Evolutionary conservation across 495 filamentous ascomycete species (phyloP).

Genomic region (Tuber borchii): DNA sequence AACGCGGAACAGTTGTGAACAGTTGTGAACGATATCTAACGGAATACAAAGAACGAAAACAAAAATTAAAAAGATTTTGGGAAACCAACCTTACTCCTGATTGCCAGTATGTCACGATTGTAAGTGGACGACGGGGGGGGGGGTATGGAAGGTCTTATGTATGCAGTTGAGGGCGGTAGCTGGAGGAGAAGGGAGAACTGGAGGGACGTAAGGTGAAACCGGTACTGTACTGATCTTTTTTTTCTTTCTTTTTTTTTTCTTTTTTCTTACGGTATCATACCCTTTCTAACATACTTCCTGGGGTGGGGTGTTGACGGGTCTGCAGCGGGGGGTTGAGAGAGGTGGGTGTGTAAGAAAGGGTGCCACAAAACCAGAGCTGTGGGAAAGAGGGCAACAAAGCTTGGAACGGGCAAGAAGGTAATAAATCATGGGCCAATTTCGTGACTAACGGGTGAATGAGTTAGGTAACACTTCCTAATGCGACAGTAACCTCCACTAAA

Average conservation of each 20-base stretch:
- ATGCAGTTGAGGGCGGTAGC: background rate
- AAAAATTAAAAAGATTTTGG: background rate
- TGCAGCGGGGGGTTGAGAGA: background rate
- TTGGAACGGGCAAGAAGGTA: background rate
- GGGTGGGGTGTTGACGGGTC: background rate
- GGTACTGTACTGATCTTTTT: background rate
- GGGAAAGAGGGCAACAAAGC: background rate
- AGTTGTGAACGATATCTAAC: background rate
- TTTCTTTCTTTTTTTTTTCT: background rate
- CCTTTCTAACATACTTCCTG: slow-evolving; percentile 13
- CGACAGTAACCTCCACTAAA: background rate
- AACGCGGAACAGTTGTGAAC: slow-evolving; percentile 20
- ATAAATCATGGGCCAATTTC: background rate
- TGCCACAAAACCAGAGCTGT: background rate
- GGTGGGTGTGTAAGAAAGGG: background rate
- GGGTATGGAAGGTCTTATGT: background rate
- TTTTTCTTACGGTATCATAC: background rate
- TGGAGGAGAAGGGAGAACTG: background rate
- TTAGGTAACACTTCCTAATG: background rate
- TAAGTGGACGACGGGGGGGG: background rate
- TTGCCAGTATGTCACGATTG: background rate
- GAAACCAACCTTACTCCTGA: slow-evolving; percentile 1
- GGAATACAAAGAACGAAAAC: background rate
- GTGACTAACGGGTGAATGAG: background rate
- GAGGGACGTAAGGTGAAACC: background rate